Base-by-base conservation (phyloP, 257 asterid genomes). In the Salvia rosmarinus region DNA sequence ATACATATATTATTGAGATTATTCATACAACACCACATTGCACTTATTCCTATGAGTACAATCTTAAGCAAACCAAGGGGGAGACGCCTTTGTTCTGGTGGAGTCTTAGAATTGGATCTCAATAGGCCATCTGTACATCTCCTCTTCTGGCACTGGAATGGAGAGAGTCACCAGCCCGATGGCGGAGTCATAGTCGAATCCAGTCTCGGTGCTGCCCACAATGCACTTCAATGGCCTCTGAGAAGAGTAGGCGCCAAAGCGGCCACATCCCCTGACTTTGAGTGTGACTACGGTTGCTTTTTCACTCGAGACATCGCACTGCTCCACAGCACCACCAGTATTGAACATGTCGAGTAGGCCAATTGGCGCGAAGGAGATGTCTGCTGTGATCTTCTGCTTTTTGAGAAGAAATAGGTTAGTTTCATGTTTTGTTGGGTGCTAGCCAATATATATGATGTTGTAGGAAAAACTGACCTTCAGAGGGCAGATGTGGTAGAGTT, bases 321-420 rank as follows among this genome's bases (percentile, higher is more conserved):
- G 85, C 77, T 93, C 96, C 75, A 89, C 80, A 20, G 97, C 98
- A 40, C 98, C 98, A 49, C 92, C 76, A 6, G 89, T 68, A 80
- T 90, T 93, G 88, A 90, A 87, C 98, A 93, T 93, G 81, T 86
- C 88, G 47, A 93, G 88, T 59, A 93, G 72, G 44, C 98, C 98
- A n/a, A 93, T 89, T 42, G 98, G 96, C 17, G 96, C 96, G 5
- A 93, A 87, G 30, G 81, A 86, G 21, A 85, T 50, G 71, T 79
- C 62, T 39, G 47, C 68, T 0, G 86, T 76, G 19, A 89, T 77
- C 67, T 82, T 84, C 98, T 93, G 88, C 61, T 62, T 43, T n/a
- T 37, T 12, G 40, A 65, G 54, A 59, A 14, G 20, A 56, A 16
- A 64, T 56, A 58, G 59, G 60, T 70, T 68, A 72, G 49, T 60